These are phyloP conservation scores for Calycina marina DNA, from an alignment of 2,329 filamentous ascomycete species.

Conservation along the genomic window DNA sequence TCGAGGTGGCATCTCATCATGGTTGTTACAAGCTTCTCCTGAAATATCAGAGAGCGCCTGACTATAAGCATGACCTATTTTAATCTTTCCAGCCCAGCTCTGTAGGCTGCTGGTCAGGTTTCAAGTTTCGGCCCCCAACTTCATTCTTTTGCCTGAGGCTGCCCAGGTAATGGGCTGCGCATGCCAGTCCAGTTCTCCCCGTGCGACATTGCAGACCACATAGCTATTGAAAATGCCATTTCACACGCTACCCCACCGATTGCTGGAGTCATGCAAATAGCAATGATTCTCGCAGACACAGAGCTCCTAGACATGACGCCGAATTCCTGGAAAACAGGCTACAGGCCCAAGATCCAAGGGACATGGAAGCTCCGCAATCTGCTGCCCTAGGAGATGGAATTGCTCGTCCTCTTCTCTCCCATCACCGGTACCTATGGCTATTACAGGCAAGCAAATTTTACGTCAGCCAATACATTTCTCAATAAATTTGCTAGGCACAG, in stretches of 20 bases:
- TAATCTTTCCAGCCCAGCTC: too few species aligned
- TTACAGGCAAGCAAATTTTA: slow-evolving; percentile 7
- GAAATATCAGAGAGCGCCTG: too few species aligned
- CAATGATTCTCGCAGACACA: slow-evolving; percentile 10
- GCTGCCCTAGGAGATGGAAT: slow-evolving; percentile 1
- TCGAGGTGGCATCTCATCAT: too few species aligned
- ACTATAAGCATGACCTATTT: too few species aligned
- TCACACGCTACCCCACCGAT: background rate
- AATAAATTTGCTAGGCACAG: slow-evolving; percentile 2
- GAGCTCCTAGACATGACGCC: slow-evolving; percentile 8
- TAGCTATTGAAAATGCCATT: background rate
- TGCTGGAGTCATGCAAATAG: slow-evolving; percentile 8
- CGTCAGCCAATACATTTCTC: slow-evolving; percentile 18
- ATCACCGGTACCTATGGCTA: slow-evolving; percentile 13
- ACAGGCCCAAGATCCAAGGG: slow-evolving; percentile 9
- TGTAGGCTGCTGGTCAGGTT: too few species aligned
- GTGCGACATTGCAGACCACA: background rate
- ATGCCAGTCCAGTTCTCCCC: background rate
- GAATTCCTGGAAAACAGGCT: slow-evolving; percentile 5
- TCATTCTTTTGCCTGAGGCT: too few species aligned
- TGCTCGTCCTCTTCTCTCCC: slow-evolving; percentile 22
- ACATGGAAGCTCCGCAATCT: slow-evolving; percentile 5
- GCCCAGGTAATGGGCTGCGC: too few species aligned
- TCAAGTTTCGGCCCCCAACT: too few species aligned
- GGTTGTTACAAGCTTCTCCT: too few species aligned